Conservation (phyloP, 345 rosid species). For the Eucalyptus polyanthemos region DNA sequence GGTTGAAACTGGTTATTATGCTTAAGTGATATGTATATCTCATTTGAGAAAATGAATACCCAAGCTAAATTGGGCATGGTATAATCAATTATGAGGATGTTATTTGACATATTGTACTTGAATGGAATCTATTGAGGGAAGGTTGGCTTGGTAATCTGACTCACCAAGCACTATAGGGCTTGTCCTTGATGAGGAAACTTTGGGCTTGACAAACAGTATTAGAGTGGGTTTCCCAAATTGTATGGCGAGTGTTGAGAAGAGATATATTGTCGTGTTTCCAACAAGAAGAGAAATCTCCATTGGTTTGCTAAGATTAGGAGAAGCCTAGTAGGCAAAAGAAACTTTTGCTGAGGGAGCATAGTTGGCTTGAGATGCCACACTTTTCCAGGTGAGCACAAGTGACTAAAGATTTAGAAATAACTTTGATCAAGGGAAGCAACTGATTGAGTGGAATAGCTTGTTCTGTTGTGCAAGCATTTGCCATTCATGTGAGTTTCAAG, state of each 20-base stretch:
- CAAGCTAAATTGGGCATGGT: background rate
- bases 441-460: background rate
- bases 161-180: background rate
- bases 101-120: background rate
- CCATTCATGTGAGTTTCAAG: background rate
- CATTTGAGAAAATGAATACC: background rate
- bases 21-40: background rate
- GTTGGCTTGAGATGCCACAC: background rate
- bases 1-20: background rate
- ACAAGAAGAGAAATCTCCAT: background rate
- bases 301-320: background rate
- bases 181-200: background rate
- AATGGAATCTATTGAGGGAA: background rate
- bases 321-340: background rate
- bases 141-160: background rate
- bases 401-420: background rate
- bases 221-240: background rate
- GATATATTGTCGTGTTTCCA: background rate
- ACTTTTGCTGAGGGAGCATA: background rate
- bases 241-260: background rate
- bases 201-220: background rate
- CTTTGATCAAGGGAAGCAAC: background rate
- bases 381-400: background rate
- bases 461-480: background rate
- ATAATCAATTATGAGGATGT: background rate